Evolutionary conservation across 352 stramenopile species (phyloP), one percentile per base, ranked within the genome.

Genomic region (Globisporangium irregulare): DNA sequence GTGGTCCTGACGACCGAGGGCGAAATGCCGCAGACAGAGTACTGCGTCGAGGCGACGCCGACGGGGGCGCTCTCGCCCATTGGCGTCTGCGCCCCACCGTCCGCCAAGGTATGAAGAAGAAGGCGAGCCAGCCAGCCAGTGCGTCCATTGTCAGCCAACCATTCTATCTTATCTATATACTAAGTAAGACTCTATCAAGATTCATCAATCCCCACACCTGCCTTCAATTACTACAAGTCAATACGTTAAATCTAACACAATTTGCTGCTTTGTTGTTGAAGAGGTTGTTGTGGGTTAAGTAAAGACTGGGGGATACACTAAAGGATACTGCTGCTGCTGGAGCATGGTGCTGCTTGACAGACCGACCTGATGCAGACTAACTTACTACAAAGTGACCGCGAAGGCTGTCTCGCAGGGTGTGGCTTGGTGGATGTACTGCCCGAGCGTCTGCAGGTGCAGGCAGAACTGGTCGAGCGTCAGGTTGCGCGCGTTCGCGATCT

Each of bases 401-500:
- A 91, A 89, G 24, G 77, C 71, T 4, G 82, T 83, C 24, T 84
- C 75, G 55, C 78, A 88, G 9, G 81, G 80, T 6, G 74, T 70
- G n/a, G 79, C 77, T 57, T 89, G 78, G 0, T 73, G 67, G 10
- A 91, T 69, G 60, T 88, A 91, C 70, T 81, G 77, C 20, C 64
- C 63, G n/a, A 91, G 67, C 14, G 78, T 88, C 25, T 75, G 71
- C 53, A 91, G 46, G 70, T 91, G 81, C 12, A 81, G 63, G 18
- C 71, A 75, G 43, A 91, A 91, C 54, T 88, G 78, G 25, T 85
- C 76, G 15, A 91, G 77, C 18, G 73, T 66, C 0, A 89, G 51
- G 62, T 82, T 78, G 15, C 74, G 67, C 29, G 76, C 79, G 54
- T 87, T 87, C 12, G 78, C 79, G 48, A 88, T 69, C 22, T 76